A percentile compares a stretch with the other conserved stretches of the same genome.
Evolutionary conservation across 345 rosid genomes (phyloP).

Genomic region (Gossypium turneri): DNA sequence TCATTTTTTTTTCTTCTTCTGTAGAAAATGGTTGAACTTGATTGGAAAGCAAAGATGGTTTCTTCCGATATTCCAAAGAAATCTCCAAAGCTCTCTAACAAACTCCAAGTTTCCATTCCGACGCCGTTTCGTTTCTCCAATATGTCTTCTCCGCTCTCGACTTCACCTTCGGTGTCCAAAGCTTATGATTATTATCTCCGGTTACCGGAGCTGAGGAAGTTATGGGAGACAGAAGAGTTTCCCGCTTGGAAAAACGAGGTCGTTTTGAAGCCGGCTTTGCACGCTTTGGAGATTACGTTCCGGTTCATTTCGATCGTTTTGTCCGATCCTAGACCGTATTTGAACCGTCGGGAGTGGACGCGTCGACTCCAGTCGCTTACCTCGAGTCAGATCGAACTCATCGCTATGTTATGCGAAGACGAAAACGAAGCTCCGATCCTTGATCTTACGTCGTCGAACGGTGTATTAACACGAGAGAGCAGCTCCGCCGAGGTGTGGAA

Average conservation of each 20-base stretch:
- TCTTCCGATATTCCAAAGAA: conserved; percentile 44
- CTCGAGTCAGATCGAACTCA: conserved; percentile 59
- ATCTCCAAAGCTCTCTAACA: conserved; percentile 40
- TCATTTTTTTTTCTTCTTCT: background rate
- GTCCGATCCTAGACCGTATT: conserved; percentile 73
- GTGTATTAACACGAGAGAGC: conserved; percentile 41
- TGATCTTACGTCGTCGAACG: conserved; percentile 34
- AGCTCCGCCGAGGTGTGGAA: conserved; percentile 73
- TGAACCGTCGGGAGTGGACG: conserved; percentile 61
- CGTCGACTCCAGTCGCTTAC: conserved; percentile 69
- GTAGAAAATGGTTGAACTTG: conserved; percentile 62
- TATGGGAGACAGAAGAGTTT: conserved; percentile 47
- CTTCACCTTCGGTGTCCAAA: conserved; percentile 48
- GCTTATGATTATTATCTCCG: conserved; percentile 77
- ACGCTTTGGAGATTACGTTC: conserved; percentile 81
- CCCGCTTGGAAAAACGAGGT: conserved; percentile 63
- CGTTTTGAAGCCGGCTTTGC: conserved; percentile 64
- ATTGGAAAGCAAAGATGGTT: conserved; percentile 50
- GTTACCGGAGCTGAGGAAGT: conserved; percentile 53
- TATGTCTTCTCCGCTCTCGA: conserved; percentile 29
- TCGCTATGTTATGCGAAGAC: conserved; percentile 55
- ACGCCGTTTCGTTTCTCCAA: conserved; percentile 19
- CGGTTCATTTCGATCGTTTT: conserved; percentile 60
- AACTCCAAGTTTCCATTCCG: conserved; percentile 50
- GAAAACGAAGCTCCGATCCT: conserved; percentile 54